Evolutionary conservation across 2,329 filamentous ascomycete species (phyloP), one percentile per base, ranked within the genome.

Genomic region (Blastomyces gilchristii): DNA sequence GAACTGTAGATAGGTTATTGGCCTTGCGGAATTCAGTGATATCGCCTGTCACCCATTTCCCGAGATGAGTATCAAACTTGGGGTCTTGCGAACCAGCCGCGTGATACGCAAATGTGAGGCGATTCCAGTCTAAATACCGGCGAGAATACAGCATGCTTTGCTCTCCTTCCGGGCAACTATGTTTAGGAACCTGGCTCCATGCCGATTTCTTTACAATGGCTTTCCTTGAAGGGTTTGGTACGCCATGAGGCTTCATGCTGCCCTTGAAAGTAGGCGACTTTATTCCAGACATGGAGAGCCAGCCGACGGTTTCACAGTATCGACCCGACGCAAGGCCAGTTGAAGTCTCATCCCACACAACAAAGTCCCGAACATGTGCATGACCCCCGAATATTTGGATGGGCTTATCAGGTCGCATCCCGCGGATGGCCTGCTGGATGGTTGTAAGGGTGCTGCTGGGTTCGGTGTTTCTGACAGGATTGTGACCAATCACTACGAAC

Each of bases 231-330:
- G 76, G 80, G 58, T 76, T 77, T 3, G 77, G 78, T 18, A 79
- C 77, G 22, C 76, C 78, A 31, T 71, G 68, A 18, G 75, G 78
- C 28, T 74, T 72, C 60, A 65, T 67, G 60, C 75, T 78, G 34
- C 77, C 78, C 4, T 75, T 77, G 70, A 78, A 81, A 61, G 78
- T 79, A 43, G 71, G 73, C 0, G 74, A 76, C 61, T 81, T 71
- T 67, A 88, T 81, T 18, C 85, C 85, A 59, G 80, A 81, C 74
- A 88, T 81, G n/a, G 84, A 82, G 28, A 87, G 71, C 83, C 84
- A 89, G 31, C 86, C 86, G 0, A 88, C 76, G 1, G 85, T 88
- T 74, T 89, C 86, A 70, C 85, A 88, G 72, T 87, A 88, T 61
- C 84, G 80, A 6, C 84, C 85, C 2, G 85, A 83, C 67, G 87